Conservation (phyloP, 73 alveolate genomes). For the Stentor roeselii region DNA sequence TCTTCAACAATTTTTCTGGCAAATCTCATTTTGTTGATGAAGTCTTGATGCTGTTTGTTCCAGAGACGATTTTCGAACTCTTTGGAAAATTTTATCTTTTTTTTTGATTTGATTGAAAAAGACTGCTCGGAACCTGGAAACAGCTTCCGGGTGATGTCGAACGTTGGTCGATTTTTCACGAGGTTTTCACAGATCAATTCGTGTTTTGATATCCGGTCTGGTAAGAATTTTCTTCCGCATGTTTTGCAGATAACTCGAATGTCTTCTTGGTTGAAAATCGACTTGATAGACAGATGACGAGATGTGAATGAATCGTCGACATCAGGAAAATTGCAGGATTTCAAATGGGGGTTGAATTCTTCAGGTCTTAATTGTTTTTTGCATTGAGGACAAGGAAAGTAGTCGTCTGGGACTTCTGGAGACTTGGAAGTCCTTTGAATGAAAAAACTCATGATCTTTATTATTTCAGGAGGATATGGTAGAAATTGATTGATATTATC, state of each 20-base stretch:
- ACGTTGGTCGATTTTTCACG: background rate
- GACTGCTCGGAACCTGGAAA: background rate
- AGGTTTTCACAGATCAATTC: conserved; percentile 30
- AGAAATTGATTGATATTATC: too few relatives aligned
- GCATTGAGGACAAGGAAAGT: conserved; percentile 10
- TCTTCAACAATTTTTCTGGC: background rate
- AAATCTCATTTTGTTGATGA: background rate
- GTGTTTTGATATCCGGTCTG: conserved; percentile 50
- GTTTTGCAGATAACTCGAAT: conserved; percentile 34
- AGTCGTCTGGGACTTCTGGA: too few relatives aligned
- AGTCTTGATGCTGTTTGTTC: background rate
- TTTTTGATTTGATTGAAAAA: background rate
- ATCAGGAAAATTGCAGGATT: background rate
- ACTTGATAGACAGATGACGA: background rate
- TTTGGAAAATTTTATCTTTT: background rate
- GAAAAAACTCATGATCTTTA: too few relatives aligned
- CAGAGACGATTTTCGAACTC: background rate
- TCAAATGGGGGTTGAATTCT: background rate
- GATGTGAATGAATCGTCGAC: background rate
- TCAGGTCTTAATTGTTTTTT: background rate
- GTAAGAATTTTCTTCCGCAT: conserved; percentile 49
- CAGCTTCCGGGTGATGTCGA: conserved; percentile 2
- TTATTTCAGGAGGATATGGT: too few relatives aligned
- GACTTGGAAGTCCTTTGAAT: too few relatives aligned
- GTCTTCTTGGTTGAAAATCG: conserved; percentile 15